Base-by-base conservation (phyloP, 495 filamentous ascomycete species). In the Cetradonia linearis region DNA sequence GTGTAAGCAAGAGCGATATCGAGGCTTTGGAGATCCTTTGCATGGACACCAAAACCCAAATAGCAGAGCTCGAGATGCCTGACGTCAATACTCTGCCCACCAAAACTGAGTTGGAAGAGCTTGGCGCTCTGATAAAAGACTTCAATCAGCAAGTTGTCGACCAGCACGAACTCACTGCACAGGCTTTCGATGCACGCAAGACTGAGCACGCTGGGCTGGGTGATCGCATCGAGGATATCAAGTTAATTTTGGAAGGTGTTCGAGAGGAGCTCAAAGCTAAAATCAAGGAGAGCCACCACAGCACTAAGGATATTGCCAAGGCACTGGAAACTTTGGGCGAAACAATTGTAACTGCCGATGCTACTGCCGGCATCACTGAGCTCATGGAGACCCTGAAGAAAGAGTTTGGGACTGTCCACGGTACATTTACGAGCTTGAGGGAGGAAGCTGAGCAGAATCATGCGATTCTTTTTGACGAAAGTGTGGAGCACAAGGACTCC, bases 321-420 rank as follows among this genome's bases (percentile, higher is more conserved):
- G 70, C 88, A 11, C 74, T 91, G 4, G 82, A 86, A 56, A 75
- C 77, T 10, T 66, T 91, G 7, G 76, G 78, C 40, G 77, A 83
- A 25, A 83, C 80, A 13, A 76, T 88, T 13, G 77, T 82, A 61
- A 75, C 74, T 56, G 81, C 77, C 58, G 76, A 78, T 56, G 78
- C 77, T 5, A 76, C 81, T 7, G 76, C 77, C 25, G 87, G 86
- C 63, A 73, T 96, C 37, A 90, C 89, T 67, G 86, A 91, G 62
- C 76, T 95, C 44, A 83, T 87, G 59, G 88, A 95, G 59, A 78
- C 82, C 2, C 81, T 95, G 65, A 91, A 84, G 66, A 70, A 78
- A 0, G 91, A 93, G 62, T 94, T 95, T 62, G 88, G 94, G 63
- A 83, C 87, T 27, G 80, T 85, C 11, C 84, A 85, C 54, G 80